phyloP scores from a whole-genome alignment of 768 basidiomycete species.

The Imleria badia region DNA sequence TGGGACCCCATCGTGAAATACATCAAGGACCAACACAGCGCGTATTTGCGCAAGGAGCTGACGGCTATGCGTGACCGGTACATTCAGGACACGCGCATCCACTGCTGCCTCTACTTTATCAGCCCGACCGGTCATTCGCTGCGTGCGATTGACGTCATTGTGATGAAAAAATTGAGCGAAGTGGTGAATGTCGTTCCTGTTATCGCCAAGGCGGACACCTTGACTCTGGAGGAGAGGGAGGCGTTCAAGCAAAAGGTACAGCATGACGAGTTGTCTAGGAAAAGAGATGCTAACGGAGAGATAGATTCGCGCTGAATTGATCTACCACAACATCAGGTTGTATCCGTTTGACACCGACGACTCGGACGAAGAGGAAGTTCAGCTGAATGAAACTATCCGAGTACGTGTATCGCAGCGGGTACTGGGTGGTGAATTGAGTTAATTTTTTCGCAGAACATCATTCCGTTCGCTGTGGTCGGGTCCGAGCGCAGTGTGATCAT shows the following conservation, averaged over 20 bases:
- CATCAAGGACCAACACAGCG: constrained; percentile 99
- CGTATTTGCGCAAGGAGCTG: constrained; percentile 97
- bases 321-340: constrained; percentile 87
- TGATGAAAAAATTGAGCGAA: constrained; percentile 98
- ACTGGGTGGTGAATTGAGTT: not conserved
- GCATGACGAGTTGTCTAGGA: not conserved
- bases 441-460: constrained; percentile 64
- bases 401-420: constrained; percentile 45
- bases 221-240: constrained; percentile 91
- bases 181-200: constrained; percentile 99
- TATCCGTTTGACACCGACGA: constrained; percentile 99
- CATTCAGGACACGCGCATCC: constrained; percentile 97
- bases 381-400: constrained; percentile 86
- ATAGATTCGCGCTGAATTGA: constrained; percentile 90
- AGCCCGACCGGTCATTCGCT: constrained; percentile 98
- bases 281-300: constrained; percentile 9
- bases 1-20: constrained; percentile 99
- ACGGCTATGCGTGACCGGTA: constrained; percentile 98
- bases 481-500: constrained; percentile 95
- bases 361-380: constrained; percentile 87
- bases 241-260: constrained; percentile 89
- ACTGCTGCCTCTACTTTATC: constrained; percentile 98
- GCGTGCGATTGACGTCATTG: constrained; percentile 95
- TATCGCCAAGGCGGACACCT: constrained; percentile 94
- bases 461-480: constrained; percentile 97